Evolutionary conservation across 2,329 filamentous ascomycete genomes (phyloP).

Genomic region (Arthrobotrys musiformis): DNA sequence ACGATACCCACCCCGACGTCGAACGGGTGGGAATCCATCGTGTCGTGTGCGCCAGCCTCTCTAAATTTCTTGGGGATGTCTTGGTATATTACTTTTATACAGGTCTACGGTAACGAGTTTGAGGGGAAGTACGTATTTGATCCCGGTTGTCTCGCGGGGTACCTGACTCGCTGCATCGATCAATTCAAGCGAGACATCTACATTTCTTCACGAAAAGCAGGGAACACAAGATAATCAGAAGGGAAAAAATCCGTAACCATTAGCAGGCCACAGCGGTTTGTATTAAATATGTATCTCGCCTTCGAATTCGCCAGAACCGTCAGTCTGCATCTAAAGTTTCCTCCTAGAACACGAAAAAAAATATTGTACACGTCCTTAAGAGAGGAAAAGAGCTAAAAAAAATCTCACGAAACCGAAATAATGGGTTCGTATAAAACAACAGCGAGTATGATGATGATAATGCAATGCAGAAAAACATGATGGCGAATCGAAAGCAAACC

Average conservation of each 20-base stretch:
- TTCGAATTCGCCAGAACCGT: background rate
- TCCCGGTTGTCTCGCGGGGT: background rate
- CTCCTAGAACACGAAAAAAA: conserved; percentile 24
- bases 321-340: conserved; percentile 18
- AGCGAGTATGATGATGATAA: conserved; percentile 3
- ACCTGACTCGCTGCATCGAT: background rate
- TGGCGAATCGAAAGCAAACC: background rate
- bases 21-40: background rate
- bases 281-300: conserved; percentile 12
- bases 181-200: background rate
- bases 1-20: background rate
- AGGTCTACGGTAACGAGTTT: background rate
- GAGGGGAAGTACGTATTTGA: background rate
- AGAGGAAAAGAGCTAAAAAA: conserved; percentile 11
- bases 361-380: conserved; percentile 32
- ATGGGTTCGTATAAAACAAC: conserved; percentile 10
- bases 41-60: background rate
- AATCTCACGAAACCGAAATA: conserved; percentile 22
- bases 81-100: background rate
- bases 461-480: conserved; percentile 15
- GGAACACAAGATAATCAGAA: background rate
- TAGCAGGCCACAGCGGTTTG: background rate
- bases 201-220: background rate
- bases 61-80: background rate
- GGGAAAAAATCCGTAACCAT: background rate